phyloP scores from a whole-genome alignment of 768 basidiomycete genomes.

The Hypsizygus marmoreus region DNA sequence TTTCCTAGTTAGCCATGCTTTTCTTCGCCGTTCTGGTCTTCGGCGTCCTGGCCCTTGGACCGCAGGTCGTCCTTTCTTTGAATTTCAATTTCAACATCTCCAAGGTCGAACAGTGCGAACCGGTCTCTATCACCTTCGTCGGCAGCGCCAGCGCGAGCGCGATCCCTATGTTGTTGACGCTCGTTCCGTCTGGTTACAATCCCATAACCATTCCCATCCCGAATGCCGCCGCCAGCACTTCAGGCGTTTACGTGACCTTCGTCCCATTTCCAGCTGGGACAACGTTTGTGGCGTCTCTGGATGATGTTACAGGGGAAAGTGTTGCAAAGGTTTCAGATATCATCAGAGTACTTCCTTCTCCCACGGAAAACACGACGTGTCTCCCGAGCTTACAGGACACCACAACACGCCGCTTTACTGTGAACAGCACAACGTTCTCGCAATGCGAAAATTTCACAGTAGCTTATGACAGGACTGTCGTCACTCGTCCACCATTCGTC shows the following conservation, averaged over 20 bases:
- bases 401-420: slow-evolving; percentile 28
- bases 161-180: slow-evolving; percentile 45
- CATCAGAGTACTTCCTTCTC: slow-evolving; percentile 42
- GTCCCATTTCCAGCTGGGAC: slow-evolving; percentile 53
- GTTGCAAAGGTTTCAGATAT: slow-evolving; percentile 50
- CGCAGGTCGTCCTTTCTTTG: slow-evolving; percentile 41
- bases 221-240: slow-evolving; percentile 32
- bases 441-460: slow-evolving; percentile 56
- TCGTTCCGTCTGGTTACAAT: slow-evolving; percentile 56
- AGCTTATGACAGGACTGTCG: slow-evolving; percentile 35
- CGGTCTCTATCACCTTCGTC: slow-evolving; percentile 45
- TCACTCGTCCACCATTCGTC: slow-evolving; percentile 33
- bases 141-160: slow-evolving; percentile 36
- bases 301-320: slow-evolving; percentile 42
- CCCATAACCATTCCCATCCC: slow-evolving; percentile 51
- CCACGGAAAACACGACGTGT: slow-evolving; percentile 41
- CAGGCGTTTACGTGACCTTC: slow-evolving; percentile 48
- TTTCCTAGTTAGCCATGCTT: slow-evolving; percentile 23
- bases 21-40: slow-evolving; percentile 31
- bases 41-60: slow-evolving; percentile 33
- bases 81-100: slow-evolving; percentile 42
- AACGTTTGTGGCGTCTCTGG: slow-evolving; percentile 56
- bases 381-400: slow-evolving; percentile 24
- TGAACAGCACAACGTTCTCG: slow-evolving; percentile 29
- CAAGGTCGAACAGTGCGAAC: slow-evolving; percentile 53